phyloP scores from a whole-genome alignment of 2,329 filamentous ascomycete genomes.

The Whalleya microplaca region DNA sequence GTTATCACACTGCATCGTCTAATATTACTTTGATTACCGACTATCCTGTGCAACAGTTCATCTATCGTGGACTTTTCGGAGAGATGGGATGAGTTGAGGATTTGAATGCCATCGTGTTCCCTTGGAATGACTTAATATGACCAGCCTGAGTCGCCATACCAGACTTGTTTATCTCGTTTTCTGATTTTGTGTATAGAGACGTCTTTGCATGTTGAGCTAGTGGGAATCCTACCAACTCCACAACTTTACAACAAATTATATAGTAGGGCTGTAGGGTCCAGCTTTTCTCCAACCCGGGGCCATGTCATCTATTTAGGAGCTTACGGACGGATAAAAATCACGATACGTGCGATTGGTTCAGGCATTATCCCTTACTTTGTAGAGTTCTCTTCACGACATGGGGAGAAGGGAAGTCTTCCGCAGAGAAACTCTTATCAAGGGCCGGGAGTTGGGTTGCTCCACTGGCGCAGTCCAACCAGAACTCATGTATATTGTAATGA shows the following conservation, averaged over 20 bases:
- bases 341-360: background rate
- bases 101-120: background rate
- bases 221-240: too few relatives aligned
- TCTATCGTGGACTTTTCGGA: background rate
- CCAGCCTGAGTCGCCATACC: too few relatives aligned
- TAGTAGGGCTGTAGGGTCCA: too few relatives aligned
- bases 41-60: background rate
- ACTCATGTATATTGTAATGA: too few relatives aligned
- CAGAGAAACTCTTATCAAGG: background rate
- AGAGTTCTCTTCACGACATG: too few relatives aligned
- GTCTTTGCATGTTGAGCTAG: background rate
- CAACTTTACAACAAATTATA: too few relatives aligned
- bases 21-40: background rate
- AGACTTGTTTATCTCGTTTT: background rate
- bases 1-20: background rate
- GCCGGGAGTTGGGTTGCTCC: background rate
- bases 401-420: background rate
- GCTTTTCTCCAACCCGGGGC: too few relatives aligned
- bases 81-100: background rate
- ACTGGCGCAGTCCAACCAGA: too few relatives aligned
- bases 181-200: background rate
- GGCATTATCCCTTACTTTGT: too few relatives aligned
- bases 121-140: background rate
- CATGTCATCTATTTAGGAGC: too few relatives aligned
- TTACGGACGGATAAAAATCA: too few relatives aligned